phyloP scores from a whole-genome alignment of 192 early-diverging fungal species.

The Endogone sp. region DNA sequence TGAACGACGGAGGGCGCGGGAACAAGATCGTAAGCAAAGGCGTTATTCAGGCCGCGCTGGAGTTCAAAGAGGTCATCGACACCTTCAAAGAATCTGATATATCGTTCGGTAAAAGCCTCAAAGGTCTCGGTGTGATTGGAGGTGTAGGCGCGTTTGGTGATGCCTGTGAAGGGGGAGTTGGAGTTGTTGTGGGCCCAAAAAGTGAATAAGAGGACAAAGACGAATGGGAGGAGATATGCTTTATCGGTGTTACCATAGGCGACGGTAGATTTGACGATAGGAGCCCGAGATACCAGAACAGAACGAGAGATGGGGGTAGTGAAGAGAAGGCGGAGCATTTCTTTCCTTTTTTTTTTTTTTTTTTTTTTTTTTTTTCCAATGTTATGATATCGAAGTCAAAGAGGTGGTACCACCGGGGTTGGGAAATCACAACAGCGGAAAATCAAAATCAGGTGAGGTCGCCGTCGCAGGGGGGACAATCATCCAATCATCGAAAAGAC shows the following conservation, averaged over 20 bases:
- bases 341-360: not conserved
- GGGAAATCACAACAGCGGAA: not conserved
- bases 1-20: slow-evolving; percentile 86
- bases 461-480: not conserved
- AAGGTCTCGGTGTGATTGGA: slow-evolving; percentile 65
- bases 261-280: slow-evolving; percentile 17
- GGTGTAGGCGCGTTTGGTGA: slow-evolving; percentile 62
- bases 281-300: slow-evolving; percentile 12
- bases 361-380: too few species aligned
- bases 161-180: slow-evolving; percentile 3
- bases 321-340: not conserved
- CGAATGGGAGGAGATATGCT: too few species aligned
- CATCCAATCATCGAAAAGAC: not conserved
- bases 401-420: not conserved
- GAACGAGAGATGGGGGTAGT: not conserved
- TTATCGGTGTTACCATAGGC: slow-evolving; percentile 9
- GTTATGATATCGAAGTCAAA: too few species aligned
- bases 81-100: slow-evolving; percentile 78
- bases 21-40: slow-evolving; percentile 94
- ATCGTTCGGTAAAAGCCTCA: slow-evolving; percentile 75
- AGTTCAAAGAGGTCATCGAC: slow-evolving; percentile 96
- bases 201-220: not conserved
- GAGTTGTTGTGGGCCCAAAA: not conserved
- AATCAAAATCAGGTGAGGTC: too few species aligned
- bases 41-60: slow-evolving; percentile 96